Base-by-base conservation (phyloP, 257 asterid species). In the Prunella vulgaris region DNA sequence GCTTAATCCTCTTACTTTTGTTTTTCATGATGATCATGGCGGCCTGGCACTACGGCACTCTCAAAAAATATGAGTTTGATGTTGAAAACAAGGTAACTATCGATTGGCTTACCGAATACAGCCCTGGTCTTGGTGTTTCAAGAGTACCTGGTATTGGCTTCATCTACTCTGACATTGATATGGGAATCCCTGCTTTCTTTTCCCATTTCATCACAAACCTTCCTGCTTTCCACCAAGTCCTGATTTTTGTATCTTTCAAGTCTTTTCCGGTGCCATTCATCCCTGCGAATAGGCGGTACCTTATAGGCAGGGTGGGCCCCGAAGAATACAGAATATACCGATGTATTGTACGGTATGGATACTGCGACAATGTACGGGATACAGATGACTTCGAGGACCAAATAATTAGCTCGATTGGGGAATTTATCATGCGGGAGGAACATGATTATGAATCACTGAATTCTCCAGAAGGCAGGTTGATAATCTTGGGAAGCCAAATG, bases 11-110 rank as follows among this genome's bases (percentile, higher is more conserved):
- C 77, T 71, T 93, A 7, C 72, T 81, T 21, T 2, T 83, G 8
- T 75, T 88, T 35, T 87, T 86, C 54, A 80, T 84, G 84, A 80
- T 81, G 0, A 75, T 79, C 40, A 93, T 93, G 99, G 68, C 77
- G n/a, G 66, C 95, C 13, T 93, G 99, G 99, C 96, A 90, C 83
- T 93, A 88, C 7, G 99, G 99, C 62, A 88, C 96, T 17, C 74
- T 90, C 35, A 93, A 88, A 66, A 90, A 90, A 66, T 86, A 88
- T 17, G 77, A 86, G 70, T 93, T 87, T 24, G 97, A 93, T 27
- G 18, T 83, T 0, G 88, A 93, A 53, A 93, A 88, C 90, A 93
- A 87, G 64, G 96, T 88, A 14, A 69, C 91, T 0, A 79, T 93
- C 32, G 96, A 90, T 48, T 90, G 99, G 99, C 82, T 93, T 7